Percentiles rank a stretch among this genome's conserved stretches.
Conservation (phyloP, 352 stramenopile species). For the Phytophthora foliorum region DNA sequence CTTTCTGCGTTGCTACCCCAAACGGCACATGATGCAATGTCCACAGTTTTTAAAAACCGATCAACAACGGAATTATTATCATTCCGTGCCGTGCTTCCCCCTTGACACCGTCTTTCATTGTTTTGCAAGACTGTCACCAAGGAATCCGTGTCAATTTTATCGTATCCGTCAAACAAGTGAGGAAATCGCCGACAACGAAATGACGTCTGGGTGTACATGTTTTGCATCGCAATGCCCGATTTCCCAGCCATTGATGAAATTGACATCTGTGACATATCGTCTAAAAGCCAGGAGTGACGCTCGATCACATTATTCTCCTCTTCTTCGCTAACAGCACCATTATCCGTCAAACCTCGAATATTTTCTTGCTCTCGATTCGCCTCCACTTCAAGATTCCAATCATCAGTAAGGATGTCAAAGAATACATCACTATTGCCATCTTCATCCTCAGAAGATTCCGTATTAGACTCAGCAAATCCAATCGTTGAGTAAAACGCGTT, state of each 20-base stretch:
- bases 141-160: neutral
- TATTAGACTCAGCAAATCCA: neutral
- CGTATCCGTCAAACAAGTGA: conserved; percentile 3
- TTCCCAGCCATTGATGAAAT: neutral
- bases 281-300: neutral
- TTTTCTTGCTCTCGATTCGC: conserved; percentile 6
- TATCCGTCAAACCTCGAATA: neutral
- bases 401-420: neutral
- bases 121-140: neutral
- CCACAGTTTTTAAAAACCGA: conserved; percentile 9
- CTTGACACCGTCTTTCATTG: conserved; percentile 6
- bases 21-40: conserved; percentile 4
- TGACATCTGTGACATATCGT: neutral
- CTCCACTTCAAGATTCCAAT: neutral
- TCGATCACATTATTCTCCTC: conserved; percentile 2
- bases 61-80: neutral
- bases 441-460: neutral
- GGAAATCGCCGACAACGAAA: conserved; percentile 6
- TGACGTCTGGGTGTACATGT: conserved; percentile 15
- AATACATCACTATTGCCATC: neutral
- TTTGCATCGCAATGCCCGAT: conserved; percentile 2
- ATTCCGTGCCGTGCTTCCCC: neutral
- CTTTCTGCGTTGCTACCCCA: conserved; percentile 21
- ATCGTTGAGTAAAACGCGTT: neutral
- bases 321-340: neutral